These are phyloP conservation scores for Pluteus cervinus DNA, from an alignment of 768 basidiomycete species.

Conservation along the genomic window DNA sequence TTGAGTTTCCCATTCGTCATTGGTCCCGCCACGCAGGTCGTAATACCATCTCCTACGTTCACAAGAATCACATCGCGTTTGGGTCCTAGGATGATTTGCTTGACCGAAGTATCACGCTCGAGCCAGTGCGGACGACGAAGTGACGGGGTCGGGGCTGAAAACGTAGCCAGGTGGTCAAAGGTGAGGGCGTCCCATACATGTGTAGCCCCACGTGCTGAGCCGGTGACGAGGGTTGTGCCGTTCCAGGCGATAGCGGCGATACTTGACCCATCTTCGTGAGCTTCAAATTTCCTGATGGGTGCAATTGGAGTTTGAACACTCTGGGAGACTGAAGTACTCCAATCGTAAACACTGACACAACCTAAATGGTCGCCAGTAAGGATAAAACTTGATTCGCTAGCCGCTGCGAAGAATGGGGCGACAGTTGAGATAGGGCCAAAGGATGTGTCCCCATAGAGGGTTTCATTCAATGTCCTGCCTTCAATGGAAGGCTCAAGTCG, in stretches of 20 bases:
- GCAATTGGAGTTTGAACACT: constrained; percentile 12
- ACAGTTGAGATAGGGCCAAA: constrained; percentile 47
- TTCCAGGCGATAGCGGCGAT: constrained; percentile 64
- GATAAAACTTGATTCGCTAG: constrained; percentile 41
- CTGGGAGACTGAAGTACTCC: constrained; percentile 18
- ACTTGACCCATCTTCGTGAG: constrained; percentile 51
- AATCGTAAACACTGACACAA: constrained; percentile 56
- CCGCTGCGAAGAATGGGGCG: constrained; percentile 39
- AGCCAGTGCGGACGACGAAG: constrained; percentile 3
- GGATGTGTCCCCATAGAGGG: constrained; percentile 44
- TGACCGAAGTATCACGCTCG: constrained; percentile 35
- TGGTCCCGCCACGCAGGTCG: constrained; percentile 63
- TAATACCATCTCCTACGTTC: constrained; percentile 51
- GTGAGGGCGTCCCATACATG: constrained; percentile 64
- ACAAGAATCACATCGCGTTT: constrained; percentile 52
- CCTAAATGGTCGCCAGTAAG: constrained; percentile 64
- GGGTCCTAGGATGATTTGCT: constrained; percentile 49
- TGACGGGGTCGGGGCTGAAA: constrained; percentile 24
- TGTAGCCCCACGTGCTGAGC: constrained; percentile 55
- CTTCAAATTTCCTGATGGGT: constrained; percentile 50
- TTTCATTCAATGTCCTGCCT: constrained; percentile 28
- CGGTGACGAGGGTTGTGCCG: constrained; percentile 53
- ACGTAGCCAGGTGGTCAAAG: constrained; percentile 48
- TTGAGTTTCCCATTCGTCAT: constrained; percentile 30
- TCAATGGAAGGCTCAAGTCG: no score